These are phyloP conservation scores for Arthroderma sp. DNA, from an alignment of 2,329 filamentous ascomycete species.

Conservation along the genomic window DNA sequence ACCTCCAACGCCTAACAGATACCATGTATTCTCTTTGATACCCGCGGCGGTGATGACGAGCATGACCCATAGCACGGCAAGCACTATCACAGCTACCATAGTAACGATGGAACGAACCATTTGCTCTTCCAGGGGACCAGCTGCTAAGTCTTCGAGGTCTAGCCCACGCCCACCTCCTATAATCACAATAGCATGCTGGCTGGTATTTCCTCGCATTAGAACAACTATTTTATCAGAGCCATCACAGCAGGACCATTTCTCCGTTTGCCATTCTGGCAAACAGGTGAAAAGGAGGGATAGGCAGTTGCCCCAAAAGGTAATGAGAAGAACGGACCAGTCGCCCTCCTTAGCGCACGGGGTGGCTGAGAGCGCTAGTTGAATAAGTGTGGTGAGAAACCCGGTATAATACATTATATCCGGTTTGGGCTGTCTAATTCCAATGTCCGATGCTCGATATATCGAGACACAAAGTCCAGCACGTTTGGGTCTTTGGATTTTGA, in stretches of 20 bases:
- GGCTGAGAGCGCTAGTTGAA: conserved; percentile 22
- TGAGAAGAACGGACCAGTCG: conserved; percentile 30
- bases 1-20: conserved; percentile 27
- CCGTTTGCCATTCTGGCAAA: conserved; percentile 31
- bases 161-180: conserved; percentile 21
- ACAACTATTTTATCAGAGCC: conserved; percentile 19
- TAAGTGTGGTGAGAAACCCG: conserved; percentile 13
- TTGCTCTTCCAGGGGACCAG: conserved; percentile 8
- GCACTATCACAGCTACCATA: conserved; percentile 2
- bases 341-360: conserved; percentile 20
- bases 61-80: conserved; percentile 27
- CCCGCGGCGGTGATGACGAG: conserved; percentile 30
- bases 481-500: neutral
- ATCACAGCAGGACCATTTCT: conserved; percentile 32
- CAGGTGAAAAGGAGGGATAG: conserved; percentile 24
- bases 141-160: conserved; percentile 32
- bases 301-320: conserved; percentile 26
- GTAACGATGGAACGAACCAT: neutral
- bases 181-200: conserved; percentile 29
- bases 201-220: conserved; percentile 31
- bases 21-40: conserved; percentile 28
- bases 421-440: neutral
- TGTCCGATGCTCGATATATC: conserved; percentile 1
- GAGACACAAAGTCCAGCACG: conserved; percentile 4
- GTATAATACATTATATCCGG: conserved; percentile 16